Evolutionary conservation across 345 rosid genomes (phyloP), one percentile per base, ranked within the genome.

Genomic region (Hypericum perforatum): DNA sequence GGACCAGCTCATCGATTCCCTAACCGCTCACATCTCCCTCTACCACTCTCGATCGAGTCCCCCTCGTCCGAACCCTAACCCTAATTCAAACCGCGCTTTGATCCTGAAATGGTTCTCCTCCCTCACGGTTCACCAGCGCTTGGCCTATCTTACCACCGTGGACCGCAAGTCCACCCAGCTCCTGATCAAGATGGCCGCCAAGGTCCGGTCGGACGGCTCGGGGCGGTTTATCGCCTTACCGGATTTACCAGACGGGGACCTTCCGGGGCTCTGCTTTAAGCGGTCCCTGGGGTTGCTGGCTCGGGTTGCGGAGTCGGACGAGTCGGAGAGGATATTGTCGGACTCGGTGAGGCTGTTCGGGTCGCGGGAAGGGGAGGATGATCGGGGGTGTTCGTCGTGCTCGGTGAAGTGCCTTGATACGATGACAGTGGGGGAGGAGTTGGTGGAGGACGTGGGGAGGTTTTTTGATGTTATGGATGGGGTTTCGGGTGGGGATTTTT

Each of bases 11-110:
- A 60, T 91, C 15, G 96, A 81, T 69, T 81, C 87, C 6, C 89
- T 91, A 58, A 84, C 95, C 36, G 68, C 92, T 49, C 98, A 91
- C 73, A 85, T 91, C 69, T 79, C 98, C 38, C 94, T 91, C 60
- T 87, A 84, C 70, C 68, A 86, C 57, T 75, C 87, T 48, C 70
- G 61, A 22, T 22, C 32, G 32, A 22, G 16, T 69, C 88, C 16
- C 57, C 49, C 16, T 52, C 77, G 41, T 37, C 57, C 40, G 32
- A 53, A 60, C 37, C 70, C 15, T 5, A 76, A 42, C 57, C 66
- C 80, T 49, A 70, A 64, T 57, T 67, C 52, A 10, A 13, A 46
- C 43, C 62, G 82, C 5, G 73, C 92, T 39, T 76, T 80, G 3
- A 81, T 91, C 70, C 76, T 91, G 58, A 74, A 73, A 62, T 91